Evolutionary conservation across 1,139 yeast species (phyloP), one percentile per base, ranked within the genome.

Genomic region (Zygoascus sp.): DNA sequence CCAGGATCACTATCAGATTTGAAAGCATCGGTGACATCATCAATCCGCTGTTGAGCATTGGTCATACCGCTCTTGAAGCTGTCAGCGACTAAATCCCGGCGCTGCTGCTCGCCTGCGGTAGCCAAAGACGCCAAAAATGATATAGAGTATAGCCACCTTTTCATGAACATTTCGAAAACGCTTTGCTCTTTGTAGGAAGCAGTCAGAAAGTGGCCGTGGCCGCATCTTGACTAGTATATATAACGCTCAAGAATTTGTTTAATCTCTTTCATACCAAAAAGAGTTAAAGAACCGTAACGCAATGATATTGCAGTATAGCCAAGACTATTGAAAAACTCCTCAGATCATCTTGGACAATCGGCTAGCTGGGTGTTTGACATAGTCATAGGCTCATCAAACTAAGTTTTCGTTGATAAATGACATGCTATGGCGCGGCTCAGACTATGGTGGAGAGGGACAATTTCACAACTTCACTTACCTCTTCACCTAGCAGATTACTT

Each of bases 1-100:
- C 56, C 54, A 23, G 61, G 63, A 45, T 55, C 57, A 21, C 57
- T 54, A 16, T 54, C 57, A 19, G 41, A 44, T 45, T 51, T 42
- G 46, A 55, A 43, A 40, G 54, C 55, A 17, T 47, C 49, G 13
- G 46, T 45, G 10, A 53, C 44, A 19, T 51, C 48, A 38, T 56
- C 56, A 25, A 58, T 40, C 9, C 56, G 46, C 40, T 56, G 59
- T 38, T 52, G 52, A 19, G 55, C 56, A 47, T 56, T 62, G 49
- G 36, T 21, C 16, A 45, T 15, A 9, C 48, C 48, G n/a, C 28
- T 42, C 37, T 25, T 34, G 23, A 21, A 17, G 19, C 36, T 40
- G 25, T 42, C 44, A 16, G 41, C 21, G 4, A 23, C 32, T 13
- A 19, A 5, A 15, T 30, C 8, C 7, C 34, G 15, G 16, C 13